Percentiles rank a stretch among this genome's conserved stretches.
These are phyloP conservation scores for Solanum bulbocastanum DNA, from an alignment of 257 asterid species.

Conservation along the genomic window DNA sequence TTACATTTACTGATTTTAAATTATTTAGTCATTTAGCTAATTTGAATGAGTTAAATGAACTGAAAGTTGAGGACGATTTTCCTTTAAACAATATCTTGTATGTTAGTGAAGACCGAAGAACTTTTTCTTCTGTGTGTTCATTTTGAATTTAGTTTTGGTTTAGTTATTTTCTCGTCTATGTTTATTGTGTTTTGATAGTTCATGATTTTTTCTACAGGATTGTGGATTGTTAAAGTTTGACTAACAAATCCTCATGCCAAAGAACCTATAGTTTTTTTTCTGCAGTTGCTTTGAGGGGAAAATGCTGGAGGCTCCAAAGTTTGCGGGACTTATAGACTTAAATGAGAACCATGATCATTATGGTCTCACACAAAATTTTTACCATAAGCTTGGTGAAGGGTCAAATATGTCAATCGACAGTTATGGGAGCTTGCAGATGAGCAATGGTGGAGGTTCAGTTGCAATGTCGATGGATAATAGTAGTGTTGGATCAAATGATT, in stretches of 20 bases:
- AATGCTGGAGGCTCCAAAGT: slow-evolving; percentile 85
- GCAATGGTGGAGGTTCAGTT: slow-evolving; percentile 90
- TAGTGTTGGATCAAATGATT: slow-evolving; percentile 82
- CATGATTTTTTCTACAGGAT: slow-evolving; percentile 1
- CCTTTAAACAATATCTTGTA: not conserved
- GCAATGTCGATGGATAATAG: slow-evolving; percentile 90
- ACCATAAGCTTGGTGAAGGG: slow-evolving; percentile 34
- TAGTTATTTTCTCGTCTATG: not conserved
- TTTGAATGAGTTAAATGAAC: not conserved
- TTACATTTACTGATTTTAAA: not conserved
- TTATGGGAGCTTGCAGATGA: slow-evolving; percentile 79
- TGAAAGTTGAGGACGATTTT: not conserved
- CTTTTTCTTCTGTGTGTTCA: not conserved
- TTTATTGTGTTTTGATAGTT: not conserved
- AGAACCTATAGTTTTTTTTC: not conserved
- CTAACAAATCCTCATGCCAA: not conserved
- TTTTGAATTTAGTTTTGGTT: not conserved
- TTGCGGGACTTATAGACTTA: slow-evolving; percentile 65
- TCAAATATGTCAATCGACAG: slow-evolving; percentile 85
- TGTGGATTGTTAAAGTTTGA: not conserved
- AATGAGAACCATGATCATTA: slow-evolving; percentile 68
- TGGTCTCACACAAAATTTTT: slow-evolving; percentile 49
- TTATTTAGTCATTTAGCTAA: not conserved
- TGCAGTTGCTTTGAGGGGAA: slow-evolving; percentile 8
- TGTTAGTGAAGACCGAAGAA: not conserved